Percentiles rank a stretch among this genome's conserved stretches.
These are phyloP conservation scores for Crucibulum laeve DNA, from an alignment of 768 basidiomycete species.

Conservation along the genomic window DNA sequence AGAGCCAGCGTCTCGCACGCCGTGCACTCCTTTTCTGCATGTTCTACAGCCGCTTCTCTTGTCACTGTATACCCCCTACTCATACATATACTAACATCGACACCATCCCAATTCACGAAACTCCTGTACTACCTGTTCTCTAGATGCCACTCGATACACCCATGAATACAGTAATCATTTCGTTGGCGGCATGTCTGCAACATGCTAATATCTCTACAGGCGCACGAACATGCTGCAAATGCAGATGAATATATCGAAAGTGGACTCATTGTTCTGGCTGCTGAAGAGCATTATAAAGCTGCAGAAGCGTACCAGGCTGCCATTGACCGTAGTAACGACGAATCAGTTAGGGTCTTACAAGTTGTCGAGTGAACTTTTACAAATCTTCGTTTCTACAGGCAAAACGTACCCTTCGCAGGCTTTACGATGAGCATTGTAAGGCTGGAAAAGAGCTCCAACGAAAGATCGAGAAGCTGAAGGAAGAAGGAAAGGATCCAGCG, in stretches of 20 bases:
- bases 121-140: conserved; percentile 2
- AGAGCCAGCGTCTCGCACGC: too few species aligned
- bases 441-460: conserved; percentile 68
- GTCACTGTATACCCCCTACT: conserved; percentile 1
- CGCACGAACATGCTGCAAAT: conserved; percentile 78
- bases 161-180: conserved; percentile 43
- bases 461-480: conserved; percentile 63
- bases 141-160: conserved; percentile 37
- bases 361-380: background rate
- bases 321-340: conserved; percentile 68
- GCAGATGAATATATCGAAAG: conserved; percentile 67
- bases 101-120: too few species aligned
- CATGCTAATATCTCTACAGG: conserved; percentile 35
- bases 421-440: conserved; percentile 72
- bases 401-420: conserved; percentile 70
- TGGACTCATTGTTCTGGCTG: conserved; percentile 68
- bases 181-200: background rate
- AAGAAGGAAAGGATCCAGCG: conserved; percentile 75
- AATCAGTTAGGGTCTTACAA: conserved; percentile 46
- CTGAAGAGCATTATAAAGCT: conserved; percentile 71
- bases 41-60: conserved; percentile 1
- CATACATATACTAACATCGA: background rate
- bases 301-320: conserved; percentile 73
- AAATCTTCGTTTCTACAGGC: conserved; percentile 40
- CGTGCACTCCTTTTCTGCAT: too few species aligned